These are phyloP conservation scores for Geotrichum cucujoidarum DNA, from an alignment of 1,139 yeast species.

Conservation along the genomic window DNA sequence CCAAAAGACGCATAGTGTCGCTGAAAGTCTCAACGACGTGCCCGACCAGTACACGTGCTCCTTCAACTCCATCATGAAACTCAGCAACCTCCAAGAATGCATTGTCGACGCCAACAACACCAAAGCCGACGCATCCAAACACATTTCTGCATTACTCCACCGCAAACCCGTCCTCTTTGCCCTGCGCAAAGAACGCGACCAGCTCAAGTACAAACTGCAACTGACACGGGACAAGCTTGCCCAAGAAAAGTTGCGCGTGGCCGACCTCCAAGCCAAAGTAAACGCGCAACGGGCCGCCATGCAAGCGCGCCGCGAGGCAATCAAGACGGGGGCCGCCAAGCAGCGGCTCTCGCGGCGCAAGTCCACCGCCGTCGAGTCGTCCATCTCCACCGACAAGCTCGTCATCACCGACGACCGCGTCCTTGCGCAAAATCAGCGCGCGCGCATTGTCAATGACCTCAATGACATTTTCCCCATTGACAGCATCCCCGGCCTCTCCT, in stretches of 20 bases:
- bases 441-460: conserved; percentile 28
- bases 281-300: conserved; percentile 8
- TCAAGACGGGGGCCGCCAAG: conserved; percentile 1
- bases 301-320: conserved; percentile 16
- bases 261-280: conserved; percentile 19
- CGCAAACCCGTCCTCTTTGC: conserved; percentile 8
- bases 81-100: conserved; percentile 44
- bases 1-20: neutral
- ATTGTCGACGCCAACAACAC: conserved; percentile 36
- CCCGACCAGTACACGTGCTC: conserved; percentile 29
- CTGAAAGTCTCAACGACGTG: conserved; percentile 17
- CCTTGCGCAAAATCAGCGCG: conserved; percentile 21
- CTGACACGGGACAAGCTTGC: conserved; percentile 6
- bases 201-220: conserved; percentile 18
- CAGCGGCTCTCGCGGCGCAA: conserved; percentile 15
- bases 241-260: conserved; percentile 11
- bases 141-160: conserved; percentile 11
- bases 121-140: conserved; percentile 10
- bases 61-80: conserved; percentile 44
- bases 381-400: conserved; percentile 17
- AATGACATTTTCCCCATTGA: conserved; percentile 39
- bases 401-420: conserved; percentile 12
- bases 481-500: conserved; percentile 26
- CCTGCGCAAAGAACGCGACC: conserved; percentile 7
- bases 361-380: conserved; percentile 14